Percentiles rank a stretch among this genome's conserved stretches.
Conservation (phyloP, 2,329 filamentous ascomycete genomes). For the Colletotrichum tamarilloi region DNA sequence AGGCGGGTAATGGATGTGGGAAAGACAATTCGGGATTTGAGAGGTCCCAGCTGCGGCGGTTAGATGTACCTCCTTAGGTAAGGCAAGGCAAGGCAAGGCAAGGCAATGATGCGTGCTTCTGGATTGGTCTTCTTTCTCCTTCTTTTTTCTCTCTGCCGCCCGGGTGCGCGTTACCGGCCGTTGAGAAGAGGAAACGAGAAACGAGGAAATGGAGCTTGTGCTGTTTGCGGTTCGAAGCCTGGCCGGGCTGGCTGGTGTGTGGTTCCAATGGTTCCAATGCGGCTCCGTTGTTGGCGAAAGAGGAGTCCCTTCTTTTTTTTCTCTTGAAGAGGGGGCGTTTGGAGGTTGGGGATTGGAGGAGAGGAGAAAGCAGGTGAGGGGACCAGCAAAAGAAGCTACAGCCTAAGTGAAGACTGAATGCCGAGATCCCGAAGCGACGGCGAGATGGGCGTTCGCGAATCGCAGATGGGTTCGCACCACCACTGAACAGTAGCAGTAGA, state of each 20-base stretch:
- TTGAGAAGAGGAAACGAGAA: background rate
- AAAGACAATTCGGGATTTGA: background rate
- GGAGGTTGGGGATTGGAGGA: background rate
- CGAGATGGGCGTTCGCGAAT: background rate
- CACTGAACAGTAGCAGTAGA: background rate
- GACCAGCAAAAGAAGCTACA: background rate
- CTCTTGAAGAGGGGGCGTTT: background rate
- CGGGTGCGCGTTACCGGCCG: background rate
- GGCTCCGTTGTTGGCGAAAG: background rate
- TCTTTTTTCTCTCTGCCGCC: background rate
- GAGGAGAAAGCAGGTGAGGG: background rate
- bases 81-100: too few species aligned
- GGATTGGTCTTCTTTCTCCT: background rate
- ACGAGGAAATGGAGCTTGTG: background rate
- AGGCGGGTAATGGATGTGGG: background rate
- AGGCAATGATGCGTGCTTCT: background rate
- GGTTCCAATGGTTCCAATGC: background rate
- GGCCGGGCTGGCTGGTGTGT: background rate
- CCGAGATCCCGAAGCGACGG: constrained; percentile 18
- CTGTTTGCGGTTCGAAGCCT: background rate
- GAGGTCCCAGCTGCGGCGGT: background rate
- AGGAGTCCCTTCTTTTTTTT: background rate
- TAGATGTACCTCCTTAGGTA: background rate
- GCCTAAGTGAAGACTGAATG: constrained; percentile 6
- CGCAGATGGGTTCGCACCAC: background rate